Base-by-base conservation (phyloP, 1,284 basidiomycete species). In the Fomitiporia mediterranea region DNA sequence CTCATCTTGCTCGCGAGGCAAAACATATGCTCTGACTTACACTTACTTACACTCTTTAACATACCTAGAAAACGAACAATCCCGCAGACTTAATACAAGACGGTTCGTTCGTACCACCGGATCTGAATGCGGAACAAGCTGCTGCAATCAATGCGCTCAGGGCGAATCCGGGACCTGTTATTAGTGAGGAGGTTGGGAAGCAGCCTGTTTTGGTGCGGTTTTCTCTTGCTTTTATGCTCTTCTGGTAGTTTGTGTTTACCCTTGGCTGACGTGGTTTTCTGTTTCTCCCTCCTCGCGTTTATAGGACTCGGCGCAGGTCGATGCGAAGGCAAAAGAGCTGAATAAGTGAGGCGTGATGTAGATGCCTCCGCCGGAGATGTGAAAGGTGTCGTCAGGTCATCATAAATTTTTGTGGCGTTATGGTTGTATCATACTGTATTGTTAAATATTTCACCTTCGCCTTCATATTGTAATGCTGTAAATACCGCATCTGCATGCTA, bases 61-160 rank as follows among this genome's bases (percentile, higher is more conserved):
- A 23, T 34, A 42, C 32, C 8, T 28, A 60, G 58, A 60, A 48
- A 28, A 49, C 58, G 38, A 60, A 60, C 32, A 30, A 60, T 40
- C 58, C 58, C 4, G 54, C 50, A 15, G 58, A 60, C 44, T 46
- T 60, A 4, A 27, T 30, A 44, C 30, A 51, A 32, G 28, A 27
- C 25, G 32, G 27, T 28, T 2, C 4, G 37, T 21, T 17, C 50
- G 19, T 7, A 11, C 50, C 23, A 27, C 39, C 28, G 5, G 57
- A 48, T n/a, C 30, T 55, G 23, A n/a, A 30, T 11, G 17, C 21
- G 6, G 56, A 50, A 13, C 50, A 43, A 0, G 49, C 51, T 37
- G 39, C 57, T 3, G 57, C 53, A 8, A 44, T 39, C 17, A 35
- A 32, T n/a, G 48, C 51, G 25, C 53, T 51, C 32, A 44, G 17